Evolutionary conservation across 257 asterid species (phyloP), one percentile per base, ranked within the genome.

Genomic region (Pogostemon cablin): DNA sequence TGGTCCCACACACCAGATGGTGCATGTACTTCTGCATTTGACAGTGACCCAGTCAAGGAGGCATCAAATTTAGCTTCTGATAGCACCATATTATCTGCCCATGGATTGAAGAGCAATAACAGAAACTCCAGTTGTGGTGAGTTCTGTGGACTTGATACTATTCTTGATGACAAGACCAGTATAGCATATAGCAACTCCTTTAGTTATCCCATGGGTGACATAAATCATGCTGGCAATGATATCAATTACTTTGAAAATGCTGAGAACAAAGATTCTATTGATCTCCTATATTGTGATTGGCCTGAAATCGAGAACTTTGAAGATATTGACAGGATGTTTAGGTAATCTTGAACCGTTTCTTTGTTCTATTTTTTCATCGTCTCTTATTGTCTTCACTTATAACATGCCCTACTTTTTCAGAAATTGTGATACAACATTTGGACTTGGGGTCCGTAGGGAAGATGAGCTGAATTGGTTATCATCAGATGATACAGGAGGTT

Each of bases 401-500:
- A 67, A 49, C n/a, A 35, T 65, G 55, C 53, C 78, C 79, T 17
- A 43, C 72, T 44, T 76, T 25, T 82, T 40, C 96, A 91, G 96
- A 78, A 81, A 75, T 78, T 86, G 87, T 68, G 93, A 89, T 80
- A 81, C 96, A 32, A 79, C 87, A 46, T 89, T 89, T 82, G 96
- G 88, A 55, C 81, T 86, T 75, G 93, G 83, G 52, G 70, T 71
- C 67, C 72, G 84, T 57, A 78, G 72, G 64, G 92, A 88, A 34
- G 92, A 87, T 68, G 90, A 86, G 48, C 59, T 83, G 66, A 83
- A 84, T 72, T 93, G 99, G 99, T 73, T 88, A 73, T 82, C 91
- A 65, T 81, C 95, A 52, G 80, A 81, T 68, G 83, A 79, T 67
- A 64, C 32, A 25, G 32, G 32, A 25, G 32, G 80, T 20, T 79